Base-by-base conservation (phyloP, 2,329 filamentous ascomycete species). In the Annulohypoxylon truncatum region DNA sequence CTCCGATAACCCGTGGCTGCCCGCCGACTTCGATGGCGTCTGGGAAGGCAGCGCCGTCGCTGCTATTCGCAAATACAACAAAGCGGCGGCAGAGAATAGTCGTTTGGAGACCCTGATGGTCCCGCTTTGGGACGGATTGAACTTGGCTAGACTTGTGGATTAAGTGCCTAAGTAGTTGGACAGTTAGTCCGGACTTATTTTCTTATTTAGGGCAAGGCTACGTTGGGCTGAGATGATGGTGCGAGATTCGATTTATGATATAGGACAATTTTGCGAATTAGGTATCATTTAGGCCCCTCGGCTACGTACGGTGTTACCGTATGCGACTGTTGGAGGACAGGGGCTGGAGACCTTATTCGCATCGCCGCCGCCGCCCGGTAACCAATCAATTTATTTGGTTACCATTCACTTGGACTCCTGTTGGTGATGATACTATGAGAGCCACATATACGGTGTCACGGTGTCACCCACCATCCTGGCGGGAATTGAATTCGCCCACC, bases 81-180 rank as follows among this genome's bases (percentile, higher is more conserved):
- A 77, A 15, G 54, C 73, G 46, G 72, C 75, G n/a, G 68, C 75
- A 9, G 60, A 61, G 2, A 77, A 74, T 58, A 68, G 74, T 22
- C 72, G 82, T 31, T 72, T 83, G 4, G 81, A 83, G 62, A 72
- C 76, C 0, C 79, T 81, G 51, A 29, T 83, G 58, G 35, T 82
- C 44, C 81, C 82, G 10, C 73, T 83, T 12, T 83, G 79, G 75
- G 82, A 83, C 57, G 82, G 82, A 0, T 66, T 82, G 18, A 76
- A 73, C n/a, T 66, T 82, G 62, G 77, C 78, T 8, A 75, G 80
- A 40, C 70, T 78, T 24, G 46, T 71, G 28, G 69, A 71, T 26
- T 70, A 60, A 38, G 2, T 38, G 35, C 35, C 35, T 15, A 2
- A 5, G 8, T 31, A 31, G 9, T 38, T 18, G 6, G 44, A 18